Conservation (phyloP, 371 early-diverging fungal genomes). For the Saksenaea vasiformis region DNA sequence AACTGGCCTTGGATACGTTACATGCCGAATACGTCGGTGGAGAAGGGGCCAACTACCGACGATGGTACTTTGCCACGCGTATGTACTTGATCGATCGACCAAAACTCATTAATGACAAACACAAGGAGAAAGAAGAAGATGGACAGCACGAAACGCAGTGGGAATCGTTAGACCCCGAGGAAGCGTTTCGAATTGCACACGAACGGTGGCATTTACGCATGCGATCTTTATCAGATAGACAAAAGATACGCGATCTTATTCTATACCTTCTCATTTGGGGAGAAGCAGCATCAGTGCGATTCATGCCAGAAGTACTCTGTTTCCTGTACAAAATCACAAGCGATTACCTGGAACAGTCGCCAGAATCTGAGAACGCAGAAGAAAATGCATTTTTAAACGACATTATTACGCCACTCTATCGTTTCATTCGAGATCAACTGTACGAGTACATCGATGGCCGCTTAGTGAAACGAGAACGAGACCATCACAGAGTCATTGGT, state of each 20-base stretch:
- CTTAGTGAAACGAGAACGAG: conserved; percentile 72
- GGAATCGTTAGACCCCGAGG: conserved; percentile 4
- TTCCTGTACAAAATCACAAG: conserved; percentile 80
- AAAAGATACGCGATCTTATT: conserved; percentile 74
- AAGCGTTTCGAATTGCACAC: conserved; percentile 45
- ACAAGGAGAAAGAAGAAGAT: conserved; percentile 15
- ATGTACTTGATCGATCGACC: conserved; percentile 63
- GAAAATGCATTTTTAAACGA: conserved; percentile 52
- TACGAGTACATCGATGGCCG: conserved; percentile 67
- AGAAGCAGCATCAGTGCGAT: conserved; percentile 81
- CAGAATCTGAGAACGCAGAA: conserved; percentile 52
- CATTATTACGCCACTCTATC: conserved; percentile 76
- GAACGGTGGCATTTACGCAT: conserved; percentile 70
- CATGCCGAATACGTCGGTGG: conserved; percentile 89
- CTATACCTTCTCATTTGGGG: conserved; percentile 88
- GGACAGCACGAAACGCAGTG: conserved; percentile 8
- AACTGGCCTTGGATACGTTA: conserved; percentile 71
- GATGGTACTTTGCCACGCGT: conserved; percentile 83
- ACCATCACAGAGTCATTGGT: conserved; percentile 77
- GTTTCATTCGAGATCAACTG: conserved; percentile 72
- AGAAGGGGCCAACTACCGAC: conserved; percentile 80
- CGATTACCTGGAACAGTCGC: conserved; percentile 43
- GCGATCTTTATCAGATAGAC: conserved; percentile 66
- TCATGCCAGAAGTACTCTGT: conserved; percentile 78
- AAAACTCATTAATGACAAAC: conserved; percentile 35